phyloP scores from a whole-genome alignment of 345 rosid species.

The Brassica incana region DNA sequence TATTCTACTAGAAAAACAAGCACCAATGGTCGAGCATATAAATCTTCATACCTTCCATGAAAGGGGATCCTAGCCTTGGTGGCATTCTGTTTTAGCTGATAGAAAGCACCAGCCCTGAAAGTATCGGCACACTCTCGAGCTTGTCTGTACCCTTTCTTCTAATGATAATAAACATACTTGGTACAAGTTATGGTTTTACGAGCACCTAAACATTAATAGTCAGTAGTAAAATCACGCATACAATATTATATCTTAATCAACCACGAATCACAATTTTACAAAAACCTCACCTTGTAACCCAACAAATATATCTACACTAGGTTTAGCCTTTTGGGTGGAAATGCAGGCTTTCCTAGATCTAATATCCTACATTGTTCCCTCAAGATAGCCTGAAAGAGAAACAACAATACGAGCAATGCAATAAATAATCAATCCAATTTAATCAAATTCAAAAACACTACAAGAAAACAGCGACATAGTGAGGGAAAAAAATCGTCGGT shows the following conservation, averaged over 20 bases:
- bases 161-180: slow-evolving; percentile 81
- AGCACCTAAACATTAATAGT: slow-evolving; percentile 45
- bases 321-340: slow-evolving; percentile 72
- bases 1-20: too few relatives aligned
- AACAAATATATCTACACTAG: slow-evolving; percentile 36
- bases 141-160: slow-evolving; percentile 77
- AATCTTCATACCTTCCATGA: too few relatives aligned
- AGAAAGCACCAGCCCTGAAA: slow-evolving; percentile 69
- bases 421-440: not conserved
- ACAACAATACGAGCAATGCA: not conserved
- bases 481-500: too few relatives aligned
- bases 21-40: too few relatives aligned
- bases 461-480: too few relatives aligned
- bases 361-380: slow-evolving; percentile 82
- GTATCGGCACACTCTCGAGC: slow-evolving; percentile 91
- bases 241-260: not conserved
- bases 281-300: slow-evolving; percentile 42
- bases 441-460: not conserved
- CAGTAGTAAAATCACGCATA: not conserved
- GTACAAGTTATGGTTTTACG: slow-evolving; percentile 84
- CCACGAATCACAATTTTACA: slow-evolving; percentile 54
- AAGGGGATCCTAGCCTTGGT: too few relatives aligned
- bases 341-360: slow-evolving; percentile 89
- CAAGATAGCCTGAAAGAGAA: slow-evolving; percentile 64
- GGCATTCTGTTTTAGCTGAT: slow-evolving; percentile 55